Percentiles rank a stretch among this genome's conserved stretches.
phyloP scores from a whole-genome alignment of 345 rosid genomes.

The Citrus cavaleriei region DNA sequence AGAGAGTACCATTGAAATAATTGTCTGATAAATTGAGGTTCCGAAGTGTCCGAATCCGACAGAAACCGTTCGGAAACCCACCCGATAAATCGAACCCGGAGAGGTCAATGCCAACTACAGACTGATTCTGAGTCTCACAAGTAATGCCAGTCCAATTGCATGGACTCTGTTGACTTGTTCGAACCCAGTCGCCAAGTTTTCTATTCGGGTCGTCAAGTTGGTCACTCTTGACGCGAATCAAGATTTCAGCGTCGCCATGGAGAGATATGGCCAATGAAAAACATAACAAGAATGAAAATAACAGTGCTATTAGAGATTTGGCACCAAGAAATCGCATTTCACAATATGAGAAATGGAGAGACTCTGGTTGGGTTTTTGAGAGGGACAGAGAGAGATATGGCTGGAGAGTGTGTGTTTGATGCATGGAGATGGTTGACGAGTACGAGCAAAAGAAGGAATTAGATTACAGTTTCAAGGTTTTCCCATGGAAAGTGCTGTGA shows the following conservation, averaged over 20 bases:
- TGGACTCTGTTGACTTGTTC: conserved; percentile 25
- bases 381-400: not conserved
- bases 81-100: conserved; percentile 40
- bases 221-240: conserved; percentile 41
- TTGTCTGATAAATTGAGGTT: conserved; percentile 41
- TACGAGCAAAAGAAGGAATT: conserved; percentile 1
- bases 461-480: not conserved
- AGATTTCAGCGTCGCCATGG: conserved; percentile 43
- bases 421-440: not conserved
- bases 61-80: conserved; percentile 53
- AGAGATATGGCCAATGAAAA: conserved; percentile 22
- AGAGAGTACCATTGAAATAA: conserved; percentile 35
- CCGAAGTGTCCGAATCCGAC: conserved; percentile 54
- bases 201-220: conserved; percentile 41
- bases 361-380: not conserved
- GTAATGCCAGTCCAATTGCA: conserved; percentile 73
- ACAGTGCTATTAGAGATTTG: not conserved
- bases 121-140: conserved; percentile 30
- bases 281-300: not conserved
- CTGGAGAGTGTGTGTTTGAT: not conserved
- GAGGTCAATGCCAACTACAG: conserved; percentile 52
- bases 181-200: conserved; percentile 49
- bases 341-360: not conserved
- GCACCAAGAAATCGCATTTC: conserved; percentile 13
- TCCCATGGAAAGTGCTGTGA: conserved; percentile 21